Base-by-base conservation (phyloP, 2,329 filamentous ascomycete genomes). In the Cordyceps tenuipes region DNA sequence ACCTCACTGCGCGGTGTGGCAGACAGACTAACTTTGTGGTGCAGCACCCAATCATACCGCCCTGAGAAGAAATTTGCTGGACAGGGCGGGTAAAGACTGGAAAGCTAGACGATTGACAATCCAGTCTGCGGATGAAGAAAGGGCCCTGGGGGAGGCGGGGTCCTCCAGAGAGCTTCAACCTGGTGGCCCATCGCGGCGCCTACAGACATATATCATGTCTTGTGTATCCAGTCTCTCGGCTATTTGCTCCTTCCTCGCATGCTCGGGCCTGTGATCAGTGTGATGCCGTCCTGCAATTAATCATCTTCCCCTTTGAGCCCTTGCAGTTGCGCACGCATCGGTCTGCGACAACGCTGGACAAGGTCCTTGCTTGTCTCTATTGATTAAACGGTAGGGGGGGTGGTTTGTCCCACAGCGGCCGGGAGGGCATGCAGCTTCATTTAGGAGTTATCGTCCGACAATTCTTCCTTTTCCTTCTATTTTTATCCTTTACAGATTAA, bases 131-230 rank as follows among this genome's bases (percentile, higher is more conserved):
- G 21, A 21, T n/a, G 5, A 46, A 21, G 12, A 46, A 34, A 17
- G n/a, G 44, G 53, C 44, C 43, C 47, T 36, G 29, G 13, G 56
- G 26, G 21, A 49, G 29, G 21, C 3, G 31, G 36, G 36, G 12
- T 12, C 44, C 15, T 10, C 17, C 3, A n/a, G 29, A 57, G 44
- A 29, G 6, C 12, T 19, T 10, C 34, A 36, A 36, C 5, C 39
- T 41, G 19, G 17, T 12, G 36, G 21, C 36, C 56, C 17, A 39
- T 46, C 23, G 50, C 36, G 56, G 47, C 56, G 56, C 56, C 46
- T 58, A 58, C 47, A 49, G 26, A 31, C 39, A 51, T 58, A 58
- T 58, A 58, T 51, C 56, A 49, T 58, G 36, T 23, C 47, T 23
- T 51, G 56, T 58, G 55, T 43, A 57, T n/a, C 43, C 56, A 57